phyloP scores from a whole-genome alignment of 345 rosid species.

The Gossypium australe region DNA sequence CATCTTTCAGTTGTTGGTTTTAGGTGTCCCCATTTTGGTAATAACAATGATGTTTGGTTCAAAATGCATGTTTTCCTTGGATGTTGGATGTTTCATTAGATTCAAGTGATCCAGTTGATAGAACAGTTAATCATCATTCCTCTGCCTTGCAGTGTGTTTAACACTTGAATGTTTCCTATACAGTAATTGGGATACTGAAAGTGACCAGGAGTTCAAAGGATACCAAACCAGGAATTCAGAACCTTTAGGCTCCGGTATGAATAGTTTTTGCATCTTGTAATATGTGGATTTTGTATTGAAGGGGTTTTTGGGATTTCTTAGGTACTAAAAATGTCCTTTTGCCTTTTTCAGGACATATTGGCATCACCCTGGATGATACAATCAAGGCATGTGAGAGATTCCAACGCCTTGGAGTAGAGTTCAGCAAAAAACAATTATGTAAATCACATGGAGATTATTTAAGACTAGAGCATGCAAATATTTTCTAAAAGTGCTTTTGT shows the following conservation, averaged over 20 bases:
- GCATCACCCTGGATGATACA: conserved; percentile 87
- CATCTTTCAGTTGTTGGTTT: neutral
- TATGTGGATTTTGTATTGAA: neutral
- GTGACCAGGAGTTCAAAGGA: conserved; percentile 81
- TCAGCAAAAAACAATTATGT: conserved; percentile 54
- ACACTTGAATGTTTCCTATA: conserved; percentile 14
- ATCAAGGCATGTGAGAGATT: conserved; percentile 95
- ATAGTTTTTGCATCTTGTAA: neutral
- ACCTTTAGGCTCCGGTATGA: conserved; percentile 81
- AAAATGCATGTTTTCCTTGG: conserved; percentile 5
- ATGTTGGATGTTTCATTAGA: conserved; percentile 63
- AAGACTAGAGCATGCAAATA: no score
- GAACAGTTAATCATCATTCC: conserved; percentile 32
- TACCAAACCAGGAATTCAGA: conserved; percentile 93
- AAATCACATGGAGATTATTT: no score
- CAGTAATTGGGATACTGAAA: conserved; percentile 98
- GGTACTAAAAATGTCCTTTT: neutral
- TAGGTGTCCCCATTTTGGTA: neutral
- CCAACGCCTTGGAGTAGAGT: conserved; percentile 81
- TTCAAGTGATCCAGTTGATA: conserved; percentile 68
- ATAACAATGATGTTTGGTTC: neutral
- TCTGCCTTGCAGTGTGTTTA: neutral
- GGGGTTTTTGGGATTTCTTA: neutral
- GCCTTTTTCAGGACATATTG: conserved; percentile 73
- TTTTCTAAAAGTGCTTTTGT: neutral